Base-by-base conservation (phyloP, 345 rosid species). In the Gossypium sturtianum region DNA sequence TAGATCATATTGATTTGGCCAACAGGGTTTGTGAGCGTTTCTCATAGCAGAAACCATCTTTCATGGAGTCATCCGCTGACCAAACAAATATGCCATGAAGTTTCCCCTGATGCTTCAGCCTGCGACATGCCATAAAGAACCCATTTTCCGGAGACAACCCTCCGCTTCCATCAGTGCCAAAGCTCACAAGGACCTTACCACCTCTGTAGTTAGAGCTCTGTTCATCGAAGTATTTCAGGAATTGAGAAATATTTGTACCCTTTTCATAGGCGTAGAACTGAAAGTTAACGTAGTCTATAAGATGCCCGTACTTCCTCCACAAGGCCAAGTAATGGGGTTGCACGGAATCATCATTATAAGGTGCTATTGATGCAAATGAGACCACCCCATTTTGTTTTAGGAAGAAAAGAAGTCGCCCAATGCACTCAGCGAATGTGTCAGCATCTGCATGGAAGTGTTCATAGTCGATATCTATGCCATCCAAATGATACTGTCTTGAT, bases 31-130 rank as follows among this genome's bases (percentile, higher is more conserved):
- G 87, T 8, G 89, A 73, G 61, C 75, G 74, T 38, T 77, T 77
- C 80, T 87, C 89, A 29, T 64, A 73, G 29, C 17, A 77, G 68
- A 87, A 89, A 20, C 81, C 79, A 0, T 72, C 80, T 69, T 82
- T 68, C 87, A 69, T 86, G 66, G 90, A 89, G 80, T 87, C 85
- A 79, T 87, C 90, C 12, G 90, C 88, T 20, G 89, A 86, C 86
- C 89, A 84, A 29, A 86, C 74, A 72, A 89, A 87, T 12, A 87
- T 87, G 48, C 90, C 93, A 57, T 82, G 83, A 68, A 87, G 89
- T 66, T 83, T 82, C 17, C 81, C 83, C 7, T 3, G 27, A 4
- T 22, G 41, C 78, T 74, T 73, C 29, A 87, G 88, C 70, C 8
- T 71, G 9, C 29, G 29, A 22, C 88, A 87, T 23, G 88, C 90